Evolutionary conservation across 768 basidiomycete genomes (phyloP).

Genomic region (Multifurca ochricompacta): DNA sequence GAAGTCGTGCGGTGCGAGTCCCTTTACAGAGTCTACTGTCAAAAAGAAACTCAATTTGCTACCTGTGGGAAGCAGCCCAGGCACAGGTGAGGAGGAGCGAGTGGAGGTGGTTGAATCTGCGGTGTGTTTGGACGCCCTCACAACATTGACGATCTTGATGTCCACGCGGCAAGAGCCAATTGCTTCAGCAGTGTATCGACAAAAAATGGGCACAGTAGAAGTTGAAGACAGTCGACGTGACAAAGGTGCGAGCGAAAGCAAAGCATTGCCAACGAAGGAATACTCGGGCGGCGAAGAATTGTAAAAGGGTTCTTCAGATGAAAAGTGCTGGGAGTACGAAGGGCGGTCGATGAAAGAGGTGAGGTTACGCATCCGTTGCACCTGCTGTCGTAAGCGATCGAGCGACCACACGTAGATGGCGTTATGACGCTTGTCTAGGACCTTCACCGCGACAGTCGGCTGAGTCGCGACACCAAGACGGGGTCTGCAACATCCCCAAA

Average conservation of each 20-base stretch:
- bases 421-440: slow-evolving; percentile 80
- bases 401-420: slow-evolving; percentile 91
- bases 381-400: slow-evolving; percentile 78
- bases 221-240: slow-evolving; percentile 66
- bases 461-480: slow-evolving; percentile 62
- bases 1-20: slow-evolving; percentile 87
- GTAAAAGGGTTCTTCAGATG: slow-evolving; percentile 88
- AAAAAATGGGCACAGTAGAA: slow-evolving; percentile 82
- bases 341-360: slow-evolving; percentile 87
- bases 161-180: slow-evolving; percentile 90
- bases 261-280: slow-evolving; percentile 86
- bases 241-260: slow-evolving; percentile 75
- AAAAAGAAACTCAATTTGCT: slow-evolving; percentile 81
- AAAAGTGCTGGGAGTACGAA: slow-evolving; percentile 90
- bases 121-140: slow-evolving; percentile 49
- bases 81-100: slow-evolving; percentile 67
- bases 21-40: slow-evolving; percentile 81
- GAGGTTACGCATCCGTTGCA: slow-evolving; percentile 90
- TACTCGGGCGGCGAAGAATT: slow-evolving; percentile 81
- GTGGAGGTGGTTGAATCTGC: slow-evolving; percentile 60
- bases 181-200: slow-evolving; percentile 89
- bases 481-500: slow-evolving; percentile 92
- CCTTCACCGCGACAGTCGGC: slow-evolving; percentile 83
- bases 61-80: slow-evolving; percentile 58
- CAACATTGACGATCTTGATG: slow-evolving; percentile 70